Evolutionary conservation across 2,329 filamentous ascomycete genomes (phyloP), one percentile per base, ranked within the genome.

Genomic region (Neurospora crassa): DNA sequence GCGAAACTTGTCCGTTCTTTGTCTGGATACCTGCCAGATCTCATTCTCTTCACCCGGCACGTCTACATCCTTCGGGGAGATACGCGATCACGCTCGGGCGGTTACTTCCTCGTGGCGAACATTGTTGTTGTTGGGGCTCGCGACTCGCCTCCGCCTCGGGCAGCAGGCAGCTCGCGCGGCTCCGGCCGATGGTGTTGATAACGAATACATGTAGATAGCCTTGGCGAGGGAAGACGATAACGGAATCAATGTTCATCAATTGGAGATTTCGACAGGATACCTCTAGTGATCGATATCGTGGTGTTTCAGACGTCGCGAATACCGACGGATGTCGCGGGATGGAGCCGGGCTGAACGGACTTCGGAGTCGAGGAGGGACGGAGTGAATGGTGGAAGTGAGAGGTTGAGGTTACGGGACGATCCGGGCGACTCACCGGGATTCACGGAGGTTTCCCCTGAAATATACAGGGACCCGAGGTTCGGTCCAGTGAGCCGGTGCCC

Each of bases 121-220:
- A 8, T 40, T 40, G 37, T 0, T 37, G 53, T 59, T 59, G 5
- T 7, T 6, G 20, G 47, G 14, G 14, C 47, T 59, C 47, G 24
- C 47, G 12, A 4, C 7, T 59, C 37, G 37, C 37, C 37, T 10
- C 37, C 47, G 24, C 24, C 47, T 59, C 24, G 1, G 11, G 5
- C 4, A 29, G 34, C 6, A 37, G 34, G 34, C 24, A 67, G 42
- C 40, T 69, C 73, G 73, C 73, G 24, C 71, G 73, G 71, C n/a
- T 68, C 73, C 72, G 73, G 73, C 73, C 73, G 73, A 74, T 67
- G 68, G 29, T 43, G 37, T 18, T 63, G 53, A 63, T 24, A 34
- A 8, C 18, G 7, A 37, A 8, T 2, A n/a, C 2, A 24, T n/a
- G n/a, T 24, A 24, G 7, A 29, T 5, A 1, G 16, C 16, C 53